Evolutionary conservation across 116 monocot genomes (phyloP).

Genomic region (Phalaenopsis hybrid): DNA sequence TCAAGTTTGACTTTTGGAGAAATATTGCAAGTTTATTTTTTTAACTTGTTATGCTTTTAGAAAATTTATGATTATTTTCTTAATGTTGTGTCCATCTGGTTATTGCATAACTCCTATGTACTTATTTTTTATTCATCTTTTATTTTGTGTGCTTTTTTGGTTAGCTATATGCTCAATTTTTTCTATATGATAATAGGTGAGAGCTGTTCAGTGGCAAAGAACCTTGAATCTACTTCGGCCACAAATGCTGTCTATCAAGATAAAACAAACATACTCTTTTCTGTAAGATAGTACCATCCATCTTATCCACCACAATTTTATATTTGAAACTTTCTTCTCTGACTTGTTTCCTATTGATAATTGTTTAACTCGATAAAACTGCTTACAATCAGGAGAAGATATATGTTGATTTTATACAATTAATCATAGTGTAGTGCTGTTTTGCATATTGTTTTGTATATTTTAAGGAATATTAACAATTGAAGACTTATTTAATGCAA

Average conservation of each 20-base stretch:
- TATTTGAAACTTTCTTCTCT: not conserved
- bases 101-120: not conserved
- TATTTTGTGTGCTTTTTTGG: too few species aligned
- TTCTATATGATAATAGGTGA: conserved; percentile 46
- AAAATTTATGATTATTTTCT: not conserved
- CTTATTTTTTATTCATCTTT: not conserved
- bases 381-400: not conserved
- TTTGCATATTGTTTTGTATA: not conserved
- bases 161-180: conserved; percentile 2
- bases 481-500: not conserved
- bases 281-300: conserved; percentile 42
- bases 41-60: not conserved
- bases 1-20: too few species aligned
- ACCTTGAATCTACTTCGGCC: conserved; percentile 61
- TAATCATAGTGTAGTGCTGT: not conserved
- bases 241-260: conserved; percentile 97
- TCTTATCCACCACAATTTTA: not conserved
- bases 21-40: too few species aligned
- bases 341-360: not conserved
- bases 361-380: not conserved
- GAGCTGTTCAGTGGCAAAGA: conserved; percentile 97
- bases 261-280: conserved; percentile 98
- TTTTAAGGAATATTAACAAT: not conserved
- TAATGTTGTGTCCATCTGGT: not conserved
- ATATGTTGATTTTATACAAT: not conserved